Percentiles rank a stretch among this genome's conserved stretches.
Evolutionary conservation across 2,329 filamentous ascomycete species (phyloP).

Genomic region (Beauveria medogensis): DNA sequence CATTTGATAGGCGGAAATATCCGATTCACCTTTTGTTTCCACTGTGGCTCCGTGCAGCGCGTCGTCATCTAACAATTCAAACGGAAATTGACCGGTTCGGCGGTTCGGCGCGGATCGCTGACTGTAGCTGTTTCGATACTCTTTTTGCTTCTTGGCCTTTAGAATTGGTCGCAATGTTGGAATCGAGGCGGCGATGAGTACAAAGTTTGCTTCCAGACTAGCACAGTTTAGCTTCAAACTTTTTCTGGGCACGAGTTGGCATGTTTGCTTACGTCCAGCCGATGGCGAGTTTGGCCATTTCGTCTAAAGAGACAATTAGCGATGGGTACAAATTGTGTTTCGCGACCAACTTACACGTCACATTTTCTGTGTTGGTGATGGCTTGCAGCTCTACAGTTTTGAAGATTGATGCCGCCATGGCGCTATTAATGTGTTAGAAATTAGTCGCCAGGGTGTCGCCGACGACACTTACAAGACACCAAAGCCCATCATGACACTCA

Average conservation of each 20-base stretch:
- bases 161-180: not conserved
- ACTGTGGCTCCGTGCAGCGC: not conserved
- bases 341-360: not conserved
- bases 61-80: not conserved
- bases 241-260: too few relatives aligned
- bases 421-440: not conserved
- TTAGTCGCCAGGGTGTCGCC: too few relatives aligned
- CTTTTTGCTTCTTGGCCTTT: not conserved
- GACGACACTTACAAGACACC: not conserved
- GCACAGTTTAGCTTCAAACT: not conserved
- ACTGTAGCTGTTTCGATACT: not conserved
- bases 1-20: not conserved
- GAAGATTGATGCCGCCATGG: not conserved
- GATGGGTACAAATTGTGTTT: not conserved
- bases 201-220: not conserved
- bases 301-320: not conserved
- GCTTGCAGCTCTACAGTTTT: not conserved
- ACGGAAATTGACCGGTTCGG: not conserved
- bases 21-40: not conserved
- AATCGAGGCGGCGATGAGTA: not conserved
- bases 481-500: not conserved
- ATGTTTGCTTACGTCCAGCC: not conserved
- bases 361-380: not conserved
- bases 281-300: not conserved
- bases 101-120: not conserved